Conservation (phyloP, 2,329 filamentous ascomycete genomes). For the Torrubiellomyces zombiae region DNA sequence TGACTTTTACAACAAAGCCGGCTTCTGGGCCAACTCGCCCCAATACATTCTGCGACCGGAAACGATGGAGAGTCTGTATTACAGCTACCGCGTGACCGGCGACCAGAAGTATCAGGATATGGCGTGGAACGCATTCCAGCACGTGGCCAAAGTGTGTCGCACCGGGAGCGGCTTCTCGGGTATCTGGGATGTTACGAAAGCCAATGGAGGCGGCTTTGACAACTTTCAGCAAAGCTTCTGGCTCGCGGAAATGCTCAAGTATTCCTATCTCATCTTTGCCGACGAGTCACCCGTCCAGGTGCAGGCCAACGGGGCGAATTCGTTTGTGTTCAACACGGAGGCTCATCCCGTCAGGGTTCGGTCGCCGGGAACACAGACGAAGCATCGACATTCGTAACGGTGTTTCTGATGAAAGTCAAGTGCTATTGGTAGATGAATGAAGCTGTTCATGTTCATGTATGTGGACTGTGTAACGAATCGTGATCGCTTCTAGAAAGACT, state of each 20-base stretch:
- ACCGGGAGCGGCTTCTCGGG: slow-evolving; percentile 51
- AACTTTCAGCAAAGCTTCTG: slow-evolving; percentile 77
- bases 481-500: too few relatives aligned
- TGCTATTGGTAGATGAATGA: too few relatives aligned
- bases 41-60: slow-evolving; percentile 61
- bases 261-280: slow-evolving; percentile 56
- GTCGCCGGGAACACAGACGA: too few relatives aligned
- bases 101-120: slow-evolving; percentile 64
- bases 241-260: slow-evolving; percentile 80
- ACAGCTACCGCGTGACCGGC: slow-evolving; percentile 67
- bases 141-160: slow-evolving; percentile 46
- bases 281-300: slow-evolving; percentile 38
- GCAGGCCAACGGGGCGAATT: slow-evolving; percentile 27
- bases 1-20: slow-evolving; percentile 53
- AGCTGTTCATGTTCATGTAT: too few relatives aligned
- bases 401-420: too few relatives aligned
- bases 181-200: slow-evolving; percentile 47
- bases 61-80: slow-evolving; percentile 73
- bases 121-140: slow-evolving; percentile 63
- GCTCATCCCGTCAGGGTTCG: slow-evolving; percentile 23
- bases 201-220: slow-evolving; percentile 39
- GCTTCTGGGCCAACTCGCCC: slow-evolving; percentile 5
- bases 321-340: slow-evolving; percentile 34
- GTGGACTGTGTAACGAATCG: too few relatives aligned
- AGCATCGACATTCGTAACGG: too few relatives aligned